Percentiles rank a stretch among this genome's conserved stretches.
Evolutionary conservation across 2,329 filamentous ascomycete species (phyloP).

Genomic region (Celoporthe dispersa): DNA sequence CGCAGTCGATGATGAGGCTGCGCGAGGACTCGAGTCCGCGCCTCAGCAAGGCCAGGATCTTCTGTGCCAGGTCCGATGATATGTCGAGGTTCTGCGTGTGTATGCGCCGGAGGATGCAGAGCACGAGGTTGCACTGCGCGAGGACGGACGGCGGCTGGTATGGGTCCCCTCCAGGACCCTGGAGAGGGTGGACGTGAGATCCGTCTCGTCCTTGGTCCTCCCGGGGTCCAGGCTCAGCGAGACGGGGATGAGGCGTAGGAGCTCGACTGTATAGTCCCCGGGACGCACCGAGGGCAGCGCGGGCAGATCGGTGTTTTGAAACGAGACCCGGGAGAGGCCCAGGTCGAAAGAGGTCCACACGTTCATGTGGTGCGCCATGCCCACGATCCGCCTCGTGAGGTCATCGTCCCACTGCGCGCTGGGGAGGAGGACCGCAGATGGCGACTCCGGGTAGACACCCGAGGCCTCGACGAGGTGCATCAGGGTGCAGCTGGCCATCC

Average conservation of each 20-base stretch:
- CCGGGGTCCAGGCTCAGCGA: constrained; percentile 60
- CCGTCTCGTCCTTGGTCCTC: constrained; percentile 44
- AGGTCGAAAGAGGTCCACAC: constrained; percentile 64
- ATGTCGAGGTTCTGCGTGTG: constrained; percentile 54
- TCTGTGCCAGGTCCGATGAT: constrained; percentile 47
- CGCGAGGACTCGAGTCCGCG: constrained; percentile 52
- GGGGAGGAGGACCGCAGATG: constrained; percentile 34
- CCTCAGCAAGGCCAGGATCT: constrained; percentile 51
- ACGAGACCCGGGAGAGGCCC: constrained; percentile 55
- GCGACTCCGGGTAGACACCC: constrained; percentile 48
- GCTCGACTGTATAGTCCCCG: constrained; percentile 50
- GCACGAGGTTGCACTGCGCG: constrained; percentile 58
- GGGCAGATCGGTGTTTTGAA: constrained; percentile 46
- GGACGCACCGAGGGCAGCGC: constrained; percentile 44
- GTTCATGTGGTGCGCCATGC: constrained; percentile 61
- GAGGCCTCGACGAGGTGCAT: constrained; percentile 64
- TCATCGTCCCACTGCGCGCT: constrained; percentile 42
- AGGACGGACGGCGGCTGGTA: constrained; percentile 48
- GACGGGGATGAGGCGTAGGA: constrained; percentile 57
- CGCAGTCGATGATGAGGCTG: constrained; percentile 46
- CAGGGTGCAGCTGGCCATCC: constrained; percentile 60
- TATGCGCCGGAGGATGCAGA: constrained; percentile 60
- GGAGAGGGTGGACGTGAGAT: constrained; percentile 48
- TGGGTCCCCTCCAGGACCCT: constrained; percentile 47
- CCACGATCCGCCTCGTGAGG: constrained; percentile 48